Conservation (phyloP, 2,329 filamentous ascomycete genomes). For the Trichoderma pleuroti region DNA sequence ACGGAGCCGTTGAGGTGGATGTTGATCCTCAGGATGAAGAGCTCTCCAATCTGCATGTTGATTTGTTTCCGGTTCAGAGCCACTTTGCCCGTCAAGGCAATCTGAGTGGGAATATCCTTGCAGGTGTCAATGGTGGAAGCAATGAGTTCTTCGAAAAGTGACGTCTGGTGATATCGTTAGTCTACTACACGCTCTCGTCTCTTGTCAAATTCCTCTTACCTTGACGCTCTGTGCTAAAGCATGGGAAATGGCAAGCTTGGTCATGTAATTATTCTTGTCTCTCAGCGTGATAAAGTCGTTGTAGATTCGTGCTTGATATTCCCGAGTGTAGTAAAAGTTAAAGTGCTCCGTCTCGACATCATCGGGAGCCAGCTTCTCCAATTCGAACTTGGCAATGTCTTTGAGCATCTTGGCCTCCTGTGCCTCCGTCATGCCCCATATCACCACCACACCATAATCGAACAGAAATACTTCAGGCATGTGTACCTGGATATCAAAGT, state of each 20-base stretch:
- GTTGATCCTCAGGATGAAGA: constrained; percentile 96
- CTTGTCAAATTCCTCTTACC: constrained; percentile 39
- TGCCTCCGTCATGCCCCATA: constrained; percentile 93
- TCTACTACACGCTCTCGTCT: not conserved
- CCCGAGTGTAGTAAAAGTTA: constrained; percentile 98
- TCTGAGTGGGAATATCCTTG: constrained; percentile 88
- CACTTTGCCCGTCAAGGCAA: constrained; percentile 89
- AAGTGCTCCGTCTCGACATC: constrained; percentile 96
- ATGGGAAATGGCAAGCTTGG: constrained; percentile 93
- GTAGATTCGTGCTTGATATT: constrained; percentile 98
- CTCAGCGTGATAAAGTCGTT: constrained; percentile 97
- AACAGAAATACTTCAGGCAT: constrained; percentile 95
- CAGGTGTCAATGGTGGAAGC: constrained; percentile 90
- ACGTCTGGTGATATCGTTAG: constrained; percentile 57
- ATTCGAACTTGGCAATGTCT: constrained; percentile 90
- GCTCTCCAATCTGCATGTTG: constrained; percentile 98
- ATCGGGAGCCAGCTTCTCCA: constrained; percentile 81
- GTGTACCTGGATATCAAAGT: constrained; percentile 85
- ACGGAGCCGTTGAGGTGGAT: constrained; percentile 97
- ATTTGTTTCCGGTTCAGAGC: constrained; percentile 83
- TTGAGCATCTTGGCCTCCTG: constrained; percentile 90
- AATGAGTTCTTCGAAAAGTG: constrained; percentile 91
- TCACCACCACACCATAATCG: constrained; percentile 94
- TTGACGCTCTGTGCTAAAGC: constrained; percentile 95
- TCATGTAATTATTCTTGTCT: constrained; percentile 97